Percentiles rank a stretch among this genome's conserved stretches.
Evolutionary conservation across 169 alveolate genomes (phyloP).

Genomic region (Plasmodium coatneyi): DNA sequence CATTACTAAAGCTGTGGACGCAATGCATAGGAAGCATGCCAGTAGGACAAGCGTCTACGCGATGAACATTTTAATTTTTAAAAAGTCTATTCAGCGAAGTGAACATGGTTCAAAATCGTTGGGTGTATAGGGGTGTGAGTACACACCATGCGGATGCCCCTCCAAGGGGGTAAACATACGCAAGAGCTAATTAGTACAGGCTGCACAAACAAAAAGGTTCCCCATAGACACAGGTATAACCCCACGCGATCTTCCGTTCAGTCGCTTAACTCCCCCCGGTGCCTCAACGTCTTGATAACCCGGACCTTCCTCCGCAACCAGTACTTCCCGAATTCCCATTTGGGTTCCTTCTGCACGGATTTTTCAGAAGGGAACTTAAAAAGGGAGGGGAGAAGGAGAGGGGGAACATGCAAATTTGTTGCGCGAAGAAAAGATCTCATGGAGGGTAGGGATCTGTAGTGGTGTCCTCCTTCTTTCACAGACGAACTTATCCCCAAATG

Average conservation of each 20-base stretch:
- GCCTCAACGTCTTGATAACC: conserved; percentile 44
- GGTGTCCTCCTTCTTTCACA: not conserved
- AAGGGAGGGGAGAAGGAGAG: not conserved
- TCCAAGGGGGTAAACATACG: not conserved
- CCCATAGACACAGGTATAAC: not conserved
- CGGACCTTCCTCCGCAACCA: conserved; percentile 41
- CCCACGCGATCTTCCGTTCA: not conserved
- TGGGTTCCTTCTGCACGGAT: not conserved
- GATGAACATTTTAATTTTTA: not conserved
- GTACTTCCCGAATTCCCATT: conserved; percentile 65
- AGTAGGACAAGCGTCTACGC: not conserved
- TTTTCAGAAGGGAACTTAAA: not conserved
- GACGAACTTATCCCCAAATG: not conserved
- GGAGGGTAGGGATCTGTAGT: not conserved
- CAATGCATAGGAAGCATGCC: not conserved
- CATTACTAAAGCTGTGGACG: not conserved
- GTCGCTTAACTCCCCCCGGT: conserved; percentile 7
- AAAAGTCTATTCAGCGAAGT: not conserved
- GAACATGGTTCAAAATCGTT: not conserved
- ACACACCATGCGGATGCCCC: not conserved
- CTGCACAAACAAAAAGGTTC: not conserved
- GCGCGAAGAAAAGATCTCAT: not conserved
- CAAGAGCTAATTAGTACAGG: not conserved
- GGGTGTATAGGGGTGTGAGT: not conserved
- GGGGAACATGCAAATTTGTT: not conserved